Base-by-base conservation (phyloP, 768 basidiomycete genomes). In the Tulasnella sp. region DNA sequence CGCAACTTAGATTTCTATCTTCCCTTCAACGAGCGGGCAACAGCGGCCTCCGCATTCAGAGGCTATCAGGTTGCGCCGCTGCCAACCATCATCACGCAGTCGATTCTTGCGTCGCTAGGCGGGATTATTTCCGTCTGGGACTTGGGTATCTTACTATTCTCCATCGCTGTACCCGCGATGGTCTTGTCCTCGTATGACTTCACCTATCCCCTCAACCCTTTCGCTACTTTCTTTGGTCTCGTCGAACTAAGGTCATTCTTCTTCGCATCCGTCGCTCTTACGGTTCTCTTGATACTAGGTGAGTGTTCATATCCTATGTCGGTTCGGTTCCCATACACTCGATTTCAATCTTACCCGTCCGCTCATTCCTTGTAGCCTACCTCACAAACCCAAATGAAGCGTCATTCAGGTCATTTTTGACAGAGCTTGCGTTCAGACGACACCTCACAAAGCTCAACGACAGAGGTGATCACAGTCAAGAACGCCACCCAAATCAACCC, bases 401-500 rank as follows among this genome's bases (percentile, higher is more conserved):
- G 41, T 90, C 90, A 5, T 96, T 99, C 67, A 80, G 92, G 46
- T 73, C 89, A 16, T 92, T 88, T 68, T 80, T 98, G 58, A 98
- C 92, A n/a, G 91, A 95, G 62, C 86, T 87, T 62, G 92, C 90
- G 22, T 96, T 99, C 65, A 86, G 92, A 46, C 85, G 87, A 49
- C 91, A 96, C 65, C 76, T 96, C 54, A 86, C 79, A 54, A 81
- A 81, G 49, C 76, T 95, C 60, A 82, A 91, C 59, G 81, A 81
- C 59, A 62, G 75, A 52, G 62, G 62, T 48, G 58, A 65, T 53
- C 59, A 58, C 45, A 55, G 62, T 20, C 62, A 65, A 16, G 58
- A 59, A 27, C 57, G 61, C 8, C 49, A 57, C 58, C 24, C 63
- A 45, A 40, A 20, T 7, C 45, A 34, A 47, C 45, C 32, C 24